Base-by-base conservation (phyloP, 2,329 filamentous ascomycete genomes). In the Aspergillus neoniger region DNA sequence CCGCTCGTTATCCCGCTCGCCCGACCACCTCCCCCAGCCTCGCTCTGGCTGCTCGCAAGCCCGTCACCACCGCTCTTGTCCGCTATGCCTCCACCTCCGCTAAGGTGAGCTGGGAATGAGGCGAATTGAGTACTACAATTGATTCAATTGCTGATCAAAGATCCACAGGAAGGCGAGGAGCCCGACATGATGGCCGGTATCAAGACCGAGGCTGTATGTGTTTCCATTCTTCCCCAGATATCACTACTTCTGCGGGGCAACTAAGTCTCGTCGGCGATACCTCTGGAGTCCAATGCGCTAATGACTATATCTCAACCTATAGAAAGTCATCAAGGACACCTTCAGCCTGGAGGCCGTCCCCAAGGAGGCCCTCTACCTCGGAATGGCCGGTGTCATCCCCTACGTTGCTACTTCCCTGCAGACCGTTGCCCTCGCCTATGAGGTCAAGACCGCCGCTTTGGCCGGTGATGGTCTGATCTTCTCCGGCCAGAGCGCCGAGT, bases 381-480 rank as follows among this genome's bases (percentile, higher is more conserved):
- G 90, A 58, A 81, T 91, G 60, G 90, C 90, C 5, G 92, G 92
- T 70, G 88, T 96, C 1, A 71, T 96, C 5, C 92, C 95, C 49
- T 97, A 96, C 77, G 81, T 96, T 9, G 90, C 84, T 44, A 97
- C 93, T 4, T 96, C 92, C 0, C 72, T 93, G 3, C 86, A 91
- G 36, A 96, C 93, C 0, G 84, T 96, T 57, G 92, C 88, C 73
- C 87, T 96, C 41, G 87, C 91, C 2, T 96, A 88, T 84, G 88
- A 95, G 70, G 86, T 96, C 65, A 93, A 92, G 74, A 87, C 89
- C 63, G 80, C 85, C 1, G 83, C 85, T 1, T 79, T 80, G 15
- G 79, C 81, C 7, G 91, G 90, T 32, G 81, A 83, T 14, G 83
- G 85, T 28, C 80, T 89, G 54, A 72, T 92, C 47, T 84, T 95